phyloP scores from a whole-genome alignment of 2,329 filamentous ascomycete genomes.

The Penicillium psychrosexuale region DNA sequence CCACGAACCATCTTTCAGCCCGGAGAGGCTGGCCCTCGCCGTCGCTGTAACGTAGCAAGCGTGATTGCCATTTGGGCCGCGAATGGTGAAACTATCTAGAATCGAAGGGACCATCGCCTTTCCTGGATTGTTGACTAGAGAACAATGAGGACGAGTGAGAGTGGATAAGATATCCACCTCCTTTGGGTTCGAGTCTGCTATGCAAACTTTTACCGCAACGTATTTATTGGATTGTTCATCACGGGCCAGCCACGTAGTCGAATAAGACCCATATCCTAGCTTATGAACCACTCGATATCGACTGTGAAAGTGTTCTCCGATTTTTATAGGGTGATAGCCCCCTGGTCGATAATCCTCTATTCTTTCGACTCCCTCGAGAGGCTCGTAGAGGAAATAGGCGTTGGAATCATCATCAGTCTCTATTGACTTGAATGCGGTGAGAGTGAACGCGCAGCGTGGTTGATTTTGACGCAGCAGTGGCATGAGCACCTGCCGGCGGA shows the following conservation, averaged over 20 bases:
- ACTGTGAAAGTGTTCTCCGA: slow-evolving; percentile 26
- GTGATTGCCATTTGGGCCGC: slow-evolving; percentile 17
- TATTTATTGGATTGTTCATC: slow-evolving; percentile 21
- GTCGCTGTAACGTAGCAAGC: slow-evolving; percentile 21
- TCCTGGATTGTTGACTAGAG: not conserved
- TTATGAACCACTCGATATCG: slow-evolving; percentile 42
- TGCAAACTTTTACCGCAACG: not conserved
- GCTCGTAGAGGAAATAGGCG: slow-evolving; percentile 13
- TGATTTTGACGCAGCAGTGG: slow-evolving; percentile 8
- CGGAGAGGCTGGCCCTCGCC: slow-evolving; percentile 21
- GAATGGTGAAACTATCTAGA: not conserved
- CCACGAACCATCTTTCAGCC: slow-evolving; percentile 20
- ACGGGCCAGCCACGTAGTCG: slow-evolving; percentile 30
- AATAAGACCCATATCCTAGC: slow-evolving; percentile 39
- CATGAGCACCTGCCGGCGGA: slow-evolving; percentile 5
- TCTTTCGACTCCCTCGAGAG: slow-evolving; percentile 19
- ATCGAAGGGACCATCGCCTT: not conserved
- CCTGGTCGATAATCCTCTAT: slow-evolving; percentile 23
- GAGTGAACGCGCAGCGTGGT: slow-evolving; percentile 9
- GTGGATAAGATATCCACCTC: slow-evolving; percentile 24
- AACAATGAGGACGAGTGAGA: not conserved
- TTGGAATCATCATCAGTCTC: slow-evolving; percentile 6
- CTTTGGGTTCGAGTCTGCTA: not conserved
- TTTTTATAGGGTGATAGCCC: slow-evolving; percentile 29
- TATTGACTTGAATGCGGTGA: slow-evolving; percentile 10